Percentiles rank a stretch among this genome's conserved stretches.
Evolutionary conservation across 352 stramenopile genomes (phyloP).

Genomic region (Sclerospora graminicola): DNA sequence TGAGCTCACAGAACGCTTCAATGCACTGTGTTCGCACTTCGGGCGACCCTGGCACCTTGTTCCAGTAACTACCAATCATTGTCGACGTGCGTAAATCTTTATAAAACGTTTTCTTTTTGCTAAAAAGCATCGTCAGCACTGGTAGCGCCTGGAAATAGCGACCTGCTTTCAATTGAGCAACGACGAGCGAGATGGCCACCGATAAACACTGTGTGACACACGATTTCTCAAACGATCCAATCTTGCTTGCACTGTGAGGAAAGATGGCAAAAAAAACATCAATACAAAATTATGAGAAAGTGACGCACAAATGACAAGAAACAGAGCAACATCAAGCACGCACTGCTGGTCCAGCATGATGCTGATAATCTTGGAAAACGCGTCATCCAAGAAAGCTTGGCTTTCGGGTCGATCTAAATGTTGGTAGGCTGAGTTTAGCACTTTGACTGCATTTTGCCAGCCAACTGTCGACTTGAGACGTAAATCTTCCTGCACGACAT

Average conservation of each 20-base stretch:
- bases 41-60: slow-evolving; percentile 69
- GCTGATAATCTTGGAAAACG: slow-evolving; percentile 73
- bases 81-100: slow-evolving; percentile 79
- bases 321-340: slow-evolving; percentile 15
- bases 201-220: slow-evolving; percentile 75
- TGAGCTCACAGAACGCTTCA: slow-evolving; percentile 67
- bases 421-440: slow-evolving; percentile 58
- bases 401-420: slow-evolving; percentile 65
- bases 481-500: slow-evolving; percentile 77
- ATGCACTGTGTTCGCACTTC: slow-evolving; percentile 82
- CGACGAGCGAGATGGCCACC: slow-evolving; percentile 51
- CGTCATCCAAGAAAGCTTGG: slow-evolving; percentile 66
- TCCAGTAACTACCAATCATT: slow-evolving; percentile 87
- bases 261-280: neutral
- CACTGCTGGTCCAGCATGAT: slow-evolving; percentile 89
- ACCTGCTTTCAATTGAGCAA: slow-evolving; percentile 63
- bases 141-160: slow-evolving; percentile 54
- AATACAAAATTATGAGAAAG: neutral
- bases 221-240: slow-evolving; percentile 76
- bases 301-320: neutral
- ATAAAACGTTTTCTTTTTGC: slow-evolving; percentile 87
- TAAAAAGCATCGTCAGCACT: slow-evolving; percentile 75
- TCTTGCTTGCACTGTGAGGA: slow-evolving; percentile 66
- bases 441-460: slow-evolving; percentile 85
- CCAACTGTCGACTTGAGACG: slow-evolving; percentile 83